Conservation (phyloP, 2,329 filamentous ascomycete species). For the Xylariaceae sp. region DNA sequence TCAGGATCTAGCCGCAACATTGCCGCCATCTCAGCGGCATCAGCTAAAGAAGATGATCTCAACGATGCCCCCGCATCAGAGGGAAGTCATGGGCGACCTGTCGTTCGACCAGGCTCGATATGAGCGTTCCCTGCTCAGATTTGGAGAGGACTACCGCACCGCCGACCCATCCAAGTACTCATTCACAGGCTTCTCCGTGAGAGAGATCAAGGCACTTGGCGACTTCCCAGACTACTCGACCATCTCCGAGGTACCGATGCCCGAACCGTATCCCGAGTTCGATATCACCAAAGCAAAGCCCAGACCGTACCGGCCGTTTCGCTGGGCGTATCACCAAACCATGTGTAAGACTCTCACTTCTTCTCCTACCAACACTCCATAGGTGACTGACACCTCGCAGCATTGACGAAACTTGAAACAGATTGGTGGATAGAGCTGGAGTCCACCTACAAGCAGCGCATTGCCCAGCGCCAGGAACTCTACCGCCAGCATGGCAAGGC, state of each 20-base stretch:
- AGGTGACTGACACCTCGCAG: slow-evolving; percentile 37
- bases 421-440: slow-evolving; percentile 92
- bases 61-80: slow-evolving; percentile 7
- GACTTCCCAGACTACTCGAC: slow-evolving; percentile 76
- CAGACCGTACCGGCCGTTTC: slow-evolving; percentile 74
- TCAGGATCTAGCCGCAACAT: slow-evolving; percentile 13
- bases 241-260: slow-evolving; percentile 70
- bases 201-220: slow-evolving; percentile 66
- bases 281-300: slow-evolving; percentile 64
- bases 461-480: slow-evolving; percentile 64
- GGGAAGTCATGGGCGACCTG: slow-evolving; percentile 13
- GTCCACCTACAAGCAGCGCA: slow-evolving; percentile 62
- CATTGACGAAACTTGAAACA: slow-evolving; percentile 70
- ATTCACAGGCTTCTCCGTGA: slow-evolving; percentile 65
- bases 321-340: slow-evolving; percentile 85
- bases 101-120: slow-evolving; percentile 15
- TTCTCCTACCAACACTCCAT: background rate
- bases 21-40: slow-evolving; percentile 19
- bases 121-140: slow-evolving; percentile 23
- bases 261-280: slow-evolving; percentile 59
- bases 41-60: slow-evolving; percentile 11
- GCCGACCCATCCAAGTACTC: slow-evolving; percentile 43
- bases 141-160: slow-evolving; percentile 31
- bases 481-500: slow-evolving; percentile 57
- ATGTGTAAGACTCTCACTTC: slow-evolving; percentile 66